phyloP scores from a whole-genome alignment of 1,139 yeast species.

The Lodderomyces jiufengensis region DNA sequence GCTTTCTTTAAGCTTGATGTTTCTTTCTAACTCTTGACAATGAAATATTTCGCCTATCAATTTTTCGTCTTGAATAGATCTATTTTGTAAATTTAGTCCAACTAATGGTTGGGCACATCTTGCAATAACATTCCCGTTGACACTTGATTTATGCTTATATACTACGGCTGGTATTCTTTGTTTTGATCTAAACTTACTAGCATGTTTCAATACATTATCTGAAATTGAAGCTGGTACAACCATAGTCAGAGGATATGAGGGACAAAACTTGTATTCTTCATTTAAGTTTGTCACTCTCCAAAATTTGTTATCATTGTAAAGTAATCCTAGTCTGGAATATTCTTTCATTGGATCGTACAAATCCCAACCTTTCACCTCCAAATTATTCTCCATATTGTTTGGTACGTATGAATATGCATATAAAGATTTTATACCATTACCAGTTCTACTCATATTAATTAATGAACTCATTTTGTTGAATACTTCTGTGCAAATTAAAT shows the following conservation, averaged over 20 bases:
- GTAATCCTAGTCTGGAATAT: slow-evolving; percentile 61
- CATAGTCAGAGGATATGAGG: slow-evolving; percentile 67
- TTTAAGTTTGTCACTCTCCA: slow-evolving; percentile 79
- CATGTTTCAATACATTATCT: slow-evolving; percentile 78
- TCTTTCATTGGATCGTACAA: slow-evolving; percentile 63
- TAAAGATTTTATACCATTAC: slow-evolving; percentile 39
- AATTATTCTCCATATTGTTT: slow-evolving; percentile 59
- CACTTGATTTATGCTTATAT: slow-evolving; percentile 57
- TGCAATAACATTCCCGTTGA: slow-evolving; percentile 75
- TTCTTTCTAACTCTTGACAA: slow-evolving; percentile 36
- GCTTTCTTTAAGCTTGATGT: slow-evolving; percentile 13
- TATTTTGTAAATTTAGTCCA: slow-evolving; percentile 74
- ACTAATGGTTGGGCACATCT: slow-evolving; percentile 93
- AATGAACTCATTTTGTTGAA: slow-evolving; percentile 67
- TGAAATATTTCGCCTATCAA: slow-evolving; percentile 69
- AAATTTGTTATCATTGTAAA: slow-evolving; percentile 16
- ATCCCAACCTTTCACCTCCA: slow-evolving; percentile 62
- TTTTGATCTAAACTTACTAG: slow-evolving; percentile 82
- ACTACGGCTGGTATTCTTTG: slow-evolving; percentile 79
- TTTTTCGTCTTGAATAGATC: slow-evolving; percentile 90
- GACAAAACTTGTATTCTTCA: slow-evolving; percentile 60
- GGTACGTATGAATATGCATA: slow-evolving; percentile 50
- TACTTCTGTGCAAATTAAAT: slow-evolving; percentile 62
- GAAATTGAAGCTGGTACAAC: slow-evolving; percentile 74
- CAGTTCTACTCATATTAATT: slow-evolving; percentile 41